phyloP scores from a whole-genome alignment of 495 filamentous ascomycete species.

The Annulohypoxylon moriforme region DNA sequence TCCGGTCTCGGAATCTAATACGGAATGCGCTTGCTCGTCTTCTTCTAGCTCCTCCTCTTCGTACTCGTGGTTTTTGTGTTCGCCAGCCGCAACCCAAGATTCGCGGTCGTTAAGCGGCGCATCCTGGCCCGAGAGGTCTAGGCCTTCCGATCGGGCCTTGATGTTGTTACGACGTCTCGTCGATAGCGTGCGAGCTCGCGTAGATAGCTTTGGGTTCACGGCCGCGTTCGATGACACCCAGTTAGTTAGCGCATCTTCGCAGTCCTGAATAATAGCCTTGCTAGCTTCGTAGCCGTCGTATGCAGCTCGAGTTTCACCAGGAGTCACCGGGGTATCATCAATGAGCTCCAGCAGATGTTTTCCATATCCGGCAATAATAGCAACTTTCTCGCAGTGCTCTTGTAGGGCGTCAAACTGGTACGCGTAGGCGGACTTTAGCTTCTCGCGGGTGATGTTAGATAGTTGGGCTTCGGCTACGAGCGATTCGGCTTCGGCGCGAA shows the following conservation, averaged over 20 bases:
- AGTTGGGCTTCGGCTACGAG: slow-evolving; percentile 97
- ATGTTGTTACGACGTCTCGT: slow-evolving; percentile 81
- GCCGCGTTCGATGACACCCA: slow-evolving; percentile 92
- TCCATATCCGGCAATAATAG: slow-evolving; percentile 96
- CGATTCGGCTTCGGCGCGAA: slow-evolving; percentile 97
- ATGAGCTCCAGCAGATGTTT: slow-evolving; percentile 96
- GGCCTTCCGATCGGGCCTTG: slow-evolving; percentile 70
- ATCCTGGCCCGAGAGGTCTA: slow-evolving; percentile 89
- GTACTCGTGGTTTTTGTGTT: slow-evolving; percentile 69
- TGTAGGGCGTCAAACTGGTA: slow-evolving; percentile 98
- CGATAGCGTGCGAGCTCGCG: slow-evolving; percentile 84
- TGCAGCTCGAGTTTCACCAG: slow-evolving; percentile 93
- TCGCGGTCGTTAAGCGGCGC: slow-evolving; percentile 84
- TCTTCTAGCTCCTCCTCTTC: slow-evolving; percentile 67
- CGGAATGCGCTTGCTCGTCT: slow-evolving; percentile 57
- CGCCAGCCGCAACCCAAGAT: slow-evolving; percentile 86
- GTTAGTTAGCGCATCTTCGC: slow-evolving; percentile 95
- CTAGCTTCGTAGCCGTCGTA: slow-evolving; percentile 99
- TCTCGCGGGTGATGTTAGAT: slow-evolving; percentile 98
- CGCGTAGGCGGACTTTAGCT: slow-evolving; percentile 96
- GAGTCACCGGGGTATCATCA: slow-evolving; percentile 96
- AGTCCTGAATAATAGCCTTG: slow-evolving; percentile 99
- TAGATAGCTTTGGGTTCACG: slow-evolving; percentile 85
- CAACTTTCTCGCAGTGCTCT: slow-evolving; percentile 98
- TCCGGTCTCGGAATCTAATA: slow-evolving; percentile 55